phyloP scores from a whole-genome alignment of 1,284 basidiomycete species.

The Veloporphyrellus conicus region DNA sequence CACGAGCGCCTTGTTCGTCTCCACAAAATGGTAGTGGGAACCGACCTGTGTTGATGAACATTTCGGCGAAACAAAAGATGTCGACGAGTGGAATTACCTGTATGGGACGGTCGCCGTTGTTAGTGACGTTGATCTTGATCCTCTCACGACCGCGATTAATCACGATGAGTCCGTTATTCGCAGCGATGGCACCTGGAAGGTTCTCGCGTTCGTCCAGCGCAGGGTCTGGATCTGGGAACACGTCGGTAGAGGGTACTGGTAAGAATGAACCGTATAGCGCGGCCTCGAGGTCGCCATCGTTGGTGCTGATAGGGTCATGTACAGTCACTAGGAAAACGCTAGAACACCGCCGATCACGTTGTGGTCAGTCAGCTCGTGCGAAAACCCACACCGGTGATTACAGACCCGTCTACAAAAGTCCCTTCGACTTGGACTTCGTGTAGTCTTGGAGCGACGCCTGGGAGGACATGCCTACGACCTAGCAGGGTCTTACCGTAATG shows the following conservation, averaged over 20 bases:
- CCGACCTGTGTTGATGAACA: conserved; percentile 55
- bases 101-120: conserved; percentile 91
- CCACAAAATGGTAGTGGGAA: conserved; percentile 92
- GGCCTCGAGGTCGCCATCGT: conserved; percentile 70
- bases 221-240: conserved; percentile 57
- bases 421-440: conserved; percentile 92
- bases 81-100: conserved; percentile 51
- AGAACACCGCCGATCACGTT: background rate
- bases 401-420: conserved; percentile 80
- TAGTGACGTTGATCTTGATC: conserved; percentile 76
- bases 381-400: conserved; percentile 1
- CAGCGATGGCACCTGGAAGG: conserved; percentile 73
- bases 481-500: conserved; percentile 85
- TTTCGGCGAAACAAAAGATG: background rate
- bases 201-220: conserved; percentile 50
- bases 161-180: conserved; percentile 61
- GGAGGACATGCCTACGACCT: conserved; percentile 86
- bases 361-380: background rate
- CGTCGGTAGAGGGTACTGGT: conserved; percentile 63
- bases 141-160: conserved; percentile 74
- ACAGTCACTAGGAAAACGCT: conserved; percentile 91
- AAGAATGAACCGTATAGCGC: conserved; percentile 94
- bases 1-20: conserved; percentile 77
- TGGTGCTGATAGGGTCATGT: conserved; percentile 88
- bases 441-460: conserved; percentile 62